Evolutionary conservation across 495 filamentous ascomycete species (phyloP).

Genomic region (Xylaria bambusicola): DNA sequence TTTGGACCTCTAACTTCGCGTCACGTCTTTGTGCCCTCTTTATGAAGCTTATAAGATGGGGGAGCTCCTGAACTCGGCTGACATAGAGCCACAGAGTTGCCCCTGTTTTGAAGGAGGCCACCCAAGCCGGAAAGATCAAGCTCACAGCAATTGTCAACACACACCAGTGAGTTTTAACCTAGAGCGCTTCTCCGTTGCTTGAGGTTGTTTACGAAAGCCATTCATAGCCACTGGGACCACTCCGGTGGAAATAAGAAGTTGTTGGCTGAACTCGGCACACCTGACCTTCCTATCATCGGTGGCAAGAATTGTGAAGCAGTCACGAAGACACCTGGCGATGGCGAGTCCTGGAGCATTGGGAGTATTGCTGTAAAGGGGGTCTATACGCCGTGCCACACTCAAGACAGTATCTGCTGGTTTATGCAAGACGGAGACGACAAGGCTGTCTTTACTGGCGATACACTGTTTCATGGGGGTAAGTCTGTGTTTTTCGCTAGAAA

Average conservation of each 20-base stretch:
- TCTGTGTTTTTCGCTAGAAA: not conserved
- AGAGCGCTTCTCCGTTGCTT: not conserved
- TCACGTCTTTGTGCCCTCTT: not conserved
- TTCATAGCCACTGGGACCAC: conserved; percentile 84
- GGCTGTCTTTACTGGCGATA: conserved; percentile 94
- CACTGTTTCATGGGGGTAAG: conserved; percentile 87
- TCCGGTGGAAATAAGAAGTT: conserved; percentile 86
- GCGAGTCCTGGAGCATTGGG: conserved; percentile 80
- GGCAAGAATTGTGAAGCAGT: conserved; percentile 84
- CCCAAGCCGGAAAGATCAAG: conserved; percentile 71
- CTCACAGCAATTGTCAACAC: conserved; percentile 91
- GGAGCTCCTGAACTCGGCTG: not conserved
- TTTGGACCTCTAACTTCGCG: not conserved
- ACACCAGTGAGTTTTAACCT: conserved; percentile 71
- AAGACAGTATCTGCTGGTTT: conserved; percentile 91
- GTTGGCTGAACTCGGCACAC: conserved; percentile 64
- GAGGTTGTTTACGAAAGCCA: conserved; percentile 6
- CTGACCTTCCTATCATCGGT: conserved; percentile 72
- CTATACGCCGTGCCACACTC: conserved; percentile 96
- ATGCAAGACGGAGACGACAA: conserved; percentile 80
- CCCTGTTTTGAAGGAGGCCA: conserved; percentile 74
- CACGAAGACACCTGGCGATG: conserved; percentile 70
- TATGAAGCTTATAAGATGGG: not conserved
- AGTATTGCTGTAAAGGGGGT: conserved; percentile 84
- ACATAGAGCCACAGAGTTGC: conserved; percentile 61